Conservation (phyloP, 192 early-diverging fungal species). For the Coemansia sp. region DNA sequence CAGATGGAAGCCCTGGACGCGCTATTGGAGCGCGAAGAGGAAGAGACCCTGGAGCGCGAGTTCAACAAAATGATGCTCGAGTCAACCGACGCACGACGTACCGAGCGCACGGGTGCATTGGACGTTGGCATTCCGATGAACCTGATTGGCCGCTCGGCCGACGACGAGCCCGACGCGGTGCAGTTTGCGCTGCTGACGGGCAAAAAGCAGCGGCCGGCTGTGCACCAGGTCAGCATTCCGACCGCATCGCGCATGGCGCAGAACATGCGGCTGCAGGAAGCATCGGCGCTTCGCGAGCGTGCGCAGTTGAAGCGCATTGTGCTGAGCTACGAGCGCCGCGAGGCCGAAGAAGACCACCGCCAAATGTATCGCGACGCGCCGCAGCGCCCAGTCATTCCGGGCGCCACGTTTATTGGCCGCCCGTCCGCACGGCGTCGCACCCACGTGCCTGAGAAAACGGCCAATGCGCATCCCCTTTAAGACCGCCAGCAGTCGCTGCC, state of each 20-base stretch:
- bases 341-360: conserved; percentile 36
- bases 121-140: conserved; percentile 88
- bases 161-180: conserved; percentile 18
- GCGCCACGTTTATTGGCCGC: conserved; percentile 28
- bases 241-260: conserved; percentile 74
- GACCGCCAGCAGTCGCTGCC: conserved; percentile 1
- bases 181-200: conserved; percentile 47
- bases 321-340: conserved; percentile 74
- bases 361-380: conserved; percentile 17
- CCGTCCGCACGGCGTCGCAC: conserved; percentile 15
- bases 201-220: conserved; percentile 40
- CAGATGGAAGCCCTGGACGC: conserved; percentile 67
- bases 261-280: conserved; percentile 78
- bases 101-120: conserved; percentile 57
- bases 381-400: conserved; percentile 14
- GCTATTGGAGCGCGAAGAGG: conserved; percentile 68
- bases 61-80: conserved; percentile 91
- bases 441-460: background rate
- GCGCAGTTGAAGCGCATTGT: conserved; percentile 89
- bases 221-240: conserved; percentile 44
- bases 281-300: conserved; percentile 84
- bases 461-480: conserved; percentile 5
- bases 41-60: conserved; percentile 86
- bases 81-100: conserved; percentile 77
- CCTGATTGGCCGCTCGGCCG: conserved; percentile 40